These are phyloP conservation scores for Magnaporthiopsis poae DNA, from an alignment of 2,329 filamentous ascomycete species.

Conservation along the genomic window DNA sequence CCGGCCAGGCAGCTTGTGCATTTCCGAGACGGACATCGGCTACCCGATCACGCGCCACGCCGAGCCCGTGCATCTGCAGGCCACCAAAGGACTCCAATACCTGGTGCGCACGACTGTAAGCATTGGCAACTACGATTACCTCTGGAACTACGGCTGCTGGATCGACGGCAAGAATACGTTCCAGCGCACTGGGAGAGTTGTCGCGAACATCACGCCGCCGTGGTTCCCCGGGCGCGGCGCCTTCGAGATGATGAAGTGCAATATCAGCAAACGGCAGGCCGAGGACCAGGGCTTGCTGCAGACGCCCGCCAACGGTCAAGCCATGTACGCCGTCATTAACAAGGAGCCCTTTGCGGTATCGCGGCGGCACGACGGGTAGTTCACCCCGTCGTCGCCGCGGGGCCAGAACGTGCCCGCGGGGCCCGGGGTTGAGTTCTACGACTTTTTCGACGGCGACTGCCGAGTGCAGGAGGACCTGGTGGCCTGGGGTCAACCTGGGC, in stretches of 20 bases:
- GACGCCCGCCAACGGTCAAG: constrained; percentile 27
- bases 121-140: constrained; percentile 34
- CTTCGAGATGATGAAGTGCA: constrained; percentile 25
- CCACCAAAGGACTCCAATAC: constrained; percentile 24
- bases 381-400: constrained; percentile 24
- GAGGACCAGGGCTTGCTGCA: constrained; percentile 19
- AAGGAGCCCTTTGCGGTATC: constrained; percentile 29
- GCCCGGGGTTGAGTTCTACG: constrained; percentile 32
- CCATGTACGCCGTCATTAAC: constrained; percentile 30
- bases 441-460: constrained; percentile 31
- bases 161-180: constrained; percentile 25
- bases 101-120: constrained; percentile 30
- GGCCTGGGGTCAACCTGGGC: constrained; percentile 40
- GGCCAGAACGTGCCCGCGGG: constrained; percentile 22
- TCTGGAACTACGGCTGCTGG: constrained; percentile 26
- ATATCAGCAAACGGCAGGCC: constrained; percentile 15
- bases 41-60: constrained; percentile 28
- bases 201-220: constrained; percentile 23
- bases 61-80: constrained; percentile 18
- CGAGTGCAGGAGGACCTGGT: constrained; percentile 32
- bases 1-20: constrained; percentile 25
- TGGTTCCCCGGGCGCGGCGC: constrained; percentile 27
- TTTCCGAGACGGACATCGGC: constrained; percentile 29
- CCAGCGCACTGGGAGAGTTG: constrained; percentile 23
- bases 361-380: constrained; percentile 36